These are phyloP conservation scores for Tuber borchii DNA, from an alignment of 495 filamentous ascomycete species.

Conservation along the genomic window DNA sequence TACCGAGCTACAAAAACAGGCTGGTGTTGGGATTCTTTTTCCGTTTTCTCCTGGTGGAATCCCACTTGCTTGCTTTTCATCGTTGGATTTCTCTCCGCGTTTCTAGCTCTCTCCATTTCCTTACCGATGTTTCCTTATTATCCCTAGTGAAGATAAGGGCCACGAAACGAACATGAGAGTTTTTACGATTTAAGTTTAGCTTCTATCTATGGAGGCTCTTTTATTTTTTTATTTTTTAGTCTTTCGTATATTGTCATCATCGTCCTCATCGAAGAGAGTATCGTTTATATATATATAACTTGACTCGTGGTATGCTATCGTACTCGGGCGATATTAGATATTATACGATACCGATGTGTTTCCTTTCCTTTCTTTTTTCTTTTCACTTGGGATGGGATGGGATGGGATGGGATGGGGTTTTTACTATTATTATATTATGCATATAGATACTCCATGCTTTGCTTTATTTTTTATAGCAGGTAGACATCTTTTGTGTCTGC, in stretches of 20 bases:
- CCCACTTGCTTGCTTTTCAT: conserved; percentile 7
- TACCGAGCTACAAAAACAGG: not conserved
- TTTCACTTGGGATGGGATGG: not conserved
- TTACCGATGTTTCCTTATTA: conserved; percentile 6
- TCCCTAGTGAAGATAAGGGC: not conserved
- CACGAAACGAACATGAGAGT: not conserved
- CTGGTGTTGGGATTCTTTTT: conserved; percentile 7
- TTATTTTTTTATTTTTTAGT: conserved; percentile 27
- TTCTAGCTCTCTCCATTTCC: conserved; percentile 38
- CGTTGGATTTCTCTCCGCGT: conserved; percentile 38
- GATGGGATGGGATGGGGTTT: not conserved
- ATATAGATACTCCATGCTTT: not conserved
- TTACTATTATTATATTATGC: not conserved
- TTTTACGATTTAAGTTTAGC: not conserved
- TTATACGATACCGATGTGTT: not conserved
- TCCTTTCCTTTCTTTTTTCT: not conserved
- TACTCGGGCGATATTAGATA: not conserved
- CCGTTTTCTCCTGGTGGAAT: conserved; percentile 13
- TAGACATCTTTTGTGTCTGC: not conserved
- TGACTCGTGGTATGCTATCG: not conserved
- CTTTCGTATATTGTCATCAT: conserved; percentile 17
- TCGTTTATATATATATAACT: not conserved
- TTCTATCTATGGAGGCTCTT: conserved; percentile 24
- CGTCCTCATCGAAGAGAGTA: not conserved
- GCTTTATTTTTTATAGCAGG: not conserved